A percentile compares a stretch with the other conserved stretches of the same genome.
Conservation (phyloP, 1,139 yeast species). For the Yamadazyma conglobata region DNA sequence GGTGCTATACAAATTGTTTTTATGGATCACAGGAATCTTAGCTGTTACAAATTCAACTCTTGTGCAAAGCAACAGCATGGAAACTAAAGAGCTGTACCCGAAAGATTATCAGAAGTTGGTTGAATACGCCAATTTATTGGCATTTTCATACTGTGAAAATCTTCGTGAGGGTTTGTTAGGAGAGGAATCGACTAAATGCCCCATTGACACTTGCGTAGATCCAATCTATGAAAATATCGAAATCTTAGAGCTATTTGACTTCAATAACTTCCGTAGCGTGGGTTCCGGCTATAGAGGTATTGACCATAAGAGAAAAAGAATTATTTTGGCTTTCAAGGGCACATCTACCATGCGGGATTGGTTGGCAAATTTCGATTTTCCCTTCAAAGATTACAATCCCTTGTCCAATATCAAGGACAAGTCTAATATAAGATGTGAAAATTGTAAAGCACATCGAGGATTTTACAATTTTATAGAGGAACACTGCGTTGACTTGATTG, state of each 20-base stretch:
- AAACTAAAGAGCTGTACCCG: conserved; percentile 2
- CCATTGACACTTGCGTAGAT: conserved; percentile 19
- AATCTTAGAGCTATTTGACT: conserved; percentile 33
- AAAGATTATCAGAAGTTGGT: conserved; percentile 7
- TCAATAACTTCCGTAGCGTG: conserved; percentile 40
- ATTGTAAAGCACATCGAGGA: conserved; percentile 62
- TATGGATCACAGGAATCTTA: no score
- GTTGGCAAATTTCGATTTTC: conserved; percentile 48
- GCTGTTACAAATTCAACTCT: no score
- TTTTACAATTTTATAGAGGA: conserved; percentile 44
- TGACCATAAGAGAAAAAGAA: conserved; percentile 31
- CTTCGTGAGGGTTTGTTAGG: conserved; percentile 24
- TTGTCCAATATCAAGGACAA: conserved; percentile 18
- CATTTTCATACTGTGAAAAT: conserved; percentile 40
- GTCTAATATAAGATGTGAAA: conserved; percentile 27
- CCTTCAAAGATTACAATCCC: conserved; percentile 40
- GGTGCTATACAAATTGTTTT: no score
- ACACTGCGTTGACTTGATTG: conserved; percentile 32
- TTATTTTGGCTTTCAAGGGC: conserved; percentile 53
- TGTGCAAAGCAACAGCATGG: no score
- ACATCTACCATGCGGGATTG: conserved; percentile 56
- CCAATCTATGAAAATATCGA: conserved; percentile 22
- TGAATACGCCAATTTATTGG: conserved; percentile 33
- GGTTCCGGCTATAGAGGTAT: conserved; percentile 53
- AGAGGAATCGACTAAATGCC: conserved; percentile 19